Evolutionary conservation across 2,329 filamentous ascomycete genomes (phyloP).

Genomic region (Aspergillus pseudotamarii): DNA sequence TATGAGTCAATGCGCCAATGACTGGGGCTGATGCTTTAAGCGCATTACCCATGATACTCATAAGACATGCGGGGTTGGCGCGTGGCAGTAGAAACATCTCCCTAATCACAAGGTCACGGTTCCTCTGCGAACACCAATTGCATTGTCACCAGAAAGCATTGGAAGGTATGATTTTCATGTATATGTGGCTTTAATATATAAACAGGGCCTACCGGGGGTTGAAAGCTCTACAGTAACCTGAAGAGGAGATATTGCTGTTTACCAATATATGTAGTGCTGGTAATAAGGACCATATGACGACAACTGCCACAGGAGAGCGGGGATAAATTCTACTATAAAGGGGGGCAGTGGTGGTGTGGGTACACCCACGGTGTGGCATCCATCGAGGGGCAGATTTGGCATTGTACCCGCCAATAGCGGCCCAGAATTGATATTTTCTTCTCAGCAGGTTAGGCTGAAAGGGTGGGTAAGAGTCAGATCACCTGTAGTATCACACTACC

Average conservation of each 20-base stretch:
- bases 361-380: slow-evolving; percentile 5
- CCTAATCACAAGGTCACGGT: slow-evolving; percentile 2
- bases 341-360: slow-evolving; percentile 7
- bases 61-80: slow-evolving; percentile 29
- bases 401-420: slow-evolving; percentile 18
- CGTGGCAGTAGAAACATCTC: slow-evolving; percentile 21
- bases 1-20: slow-evolving; percentile 30
- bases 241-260: not conserved
- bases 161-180: slow-evolving; percentile 11
- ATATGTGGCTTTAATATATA: slow-evolving; percentile 5
- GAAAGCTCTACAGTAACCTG: not conserved
- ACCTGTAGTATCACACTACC: slow-evolving; percentile 7
- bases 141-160: slow-evolving; percentile 1
- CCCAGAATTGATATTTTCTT: slow-evolving; percentile 6
- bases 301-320: slow-evolving; percentile 20
- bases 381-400: slow-evolving; percentile 13
- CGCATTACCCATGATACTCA: slow-evolving; percentile 20
- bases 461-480: not conserved
- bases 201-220: not conserved
- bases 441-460: slow-evolving; percentile 16
- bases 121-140: slow-evolving; percentile 11
- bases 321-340: slow-evolving; percentile 9
- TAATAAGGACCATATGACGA: slow-evolving; percentile 19
- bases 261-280: not conserved
- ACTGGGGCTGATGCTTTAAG: slow-evolving; percentile 19